These are phyloP conservation scores for Cystobasidium slooffiae DNA, from an alignment of 1,284 basidiomycete genomes.

Conservation along the genomic window DNA sequence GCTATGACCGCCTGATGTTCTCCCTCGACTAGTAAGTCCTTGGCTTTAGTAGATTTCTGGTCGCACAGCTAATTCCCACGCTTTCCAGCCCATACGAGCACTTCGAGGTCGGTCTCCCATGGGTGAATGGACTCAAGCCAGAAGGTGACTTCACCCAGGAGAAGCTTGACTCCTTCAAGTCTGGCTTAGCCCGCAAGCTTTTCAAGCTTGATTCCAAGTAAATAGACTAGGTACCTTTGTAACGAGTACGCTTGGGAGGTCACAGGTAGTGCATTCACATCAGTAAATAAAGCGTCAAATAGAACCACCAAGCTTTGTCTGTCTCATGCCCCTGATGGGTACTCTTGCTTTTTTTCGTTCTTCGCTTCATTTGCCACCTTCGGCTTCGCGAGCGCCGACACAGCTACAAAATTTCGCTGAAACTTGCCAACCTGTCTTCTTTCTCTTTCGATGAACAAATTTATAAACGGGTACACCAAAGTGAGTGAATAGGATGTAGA, in stretches of 20 bases:
- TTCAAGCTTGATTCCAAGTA: conserved; percentile 38
- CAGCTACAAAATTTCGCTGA: conserved; percentile 20
- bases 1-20: conserved; percentile 56
- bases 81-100: conserved; percentile 53
- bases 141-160: conserved; percentile 43
- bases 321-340: too few relatives aligned
- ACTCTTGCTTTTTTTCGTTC: neutral
- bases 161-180: conserved; percentile 37
- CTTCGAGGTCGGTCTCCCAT: conserved; percentile 52
- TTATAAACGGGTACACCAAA: conserved; percentile 44
- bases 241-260: conserved; percentile 11
- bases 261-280: neutral
- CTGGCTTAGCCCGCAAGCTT: conserved; percentile 34
- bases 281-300: neutral
- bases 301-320: too few relatives aligned
- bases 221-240: neutral
- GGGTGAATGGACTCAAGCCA: conserved; percentile 53
- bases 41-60: neutral
- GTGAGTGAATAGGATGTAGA: neutral
- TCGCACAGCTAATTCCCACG: neutral
- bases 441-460: conserved; percentile 37
- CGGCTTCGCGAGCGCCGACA: neutral
- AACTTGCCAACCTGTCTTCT: neutral
- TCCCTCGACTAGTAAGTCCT: conserved; percentile 54
- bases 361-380: neutral